Conservation (phyloP, 768 basidiomycete species). For the Omphalotus guepiniiformis region DNA sequence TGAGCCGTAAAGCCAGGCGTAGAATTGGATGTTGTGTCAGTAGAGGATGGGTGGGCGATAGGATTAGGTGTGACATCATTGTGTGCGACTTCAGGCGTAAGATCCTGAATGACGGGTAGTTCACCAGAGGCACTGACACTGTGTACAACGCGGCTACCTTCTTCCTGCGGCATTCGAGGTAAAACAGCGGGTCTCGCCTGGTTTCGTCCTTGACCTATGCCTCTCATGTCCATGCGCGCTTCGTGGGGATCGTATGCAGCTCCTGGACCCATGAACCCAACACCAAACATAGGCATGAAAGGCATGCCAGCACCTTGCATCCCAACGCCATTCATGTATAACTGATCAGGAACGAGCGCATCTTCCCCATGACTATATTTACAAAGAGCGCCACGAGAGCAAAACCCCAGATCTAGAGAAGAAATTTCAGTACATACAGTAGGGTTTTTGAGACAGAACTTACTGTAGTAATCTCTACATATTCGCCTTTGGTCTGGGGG, state of each 20-base stretch:
- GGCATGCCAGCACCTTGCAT: slow-evolving; percentile 42
- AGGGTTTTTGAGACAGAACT: slow-evolving; percentile 27
- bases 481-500: slow-evolving; percentile 71
- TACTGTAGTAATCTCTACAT: slow-evolving; percentile 93
- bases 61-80: slow-evolving; percentile 25
- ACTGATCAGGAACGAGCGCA: slow-evolving; percentile 68
- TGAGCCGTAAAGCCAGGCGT: neutral
- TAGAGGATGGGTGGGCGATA: slow-evolving; percentile 17
- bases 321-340: slow-evolving; percentile 50
- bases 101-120: slow-evolving; percentile 79
- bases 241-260: slow-evolving; percentile 76
- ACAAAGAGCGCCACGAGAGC: slow-evolving; percentile 82
- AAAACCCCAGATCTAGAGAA: slow-evolving; percentile 79
- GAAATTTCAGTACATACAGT: slow-evolving; percentile 5
- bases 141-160: slow-evolving; percentile 36
- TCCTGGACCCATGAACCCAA: slow-evolving; percentile 44
- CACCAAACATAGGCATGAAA: slow-evolving; percentile 68
- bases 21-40: slow-evolving; percentile 22
- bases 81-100: slow-evolving; percentile 54
- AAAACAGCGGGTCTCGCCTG: slow-evolving; percentile 55
- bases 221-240: slow-evolving; percentile 76
- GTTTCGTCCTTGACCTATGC: slow-evolving; percentile 32
- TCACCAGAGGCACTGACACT: slow-evolving; percentile 55
- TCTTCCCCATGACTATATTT: slow-evolving; percentile 93
- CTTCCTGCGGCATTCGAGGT: slow-evolving; percentile 52